A percentile compares a stretch with the other conserved stretches of the same genome.
These are phyloP conservation scores for Scleroderma bovista DNA, from an alignment of 768 basidiomycete species.

Conservation along the genomic window DNA sequence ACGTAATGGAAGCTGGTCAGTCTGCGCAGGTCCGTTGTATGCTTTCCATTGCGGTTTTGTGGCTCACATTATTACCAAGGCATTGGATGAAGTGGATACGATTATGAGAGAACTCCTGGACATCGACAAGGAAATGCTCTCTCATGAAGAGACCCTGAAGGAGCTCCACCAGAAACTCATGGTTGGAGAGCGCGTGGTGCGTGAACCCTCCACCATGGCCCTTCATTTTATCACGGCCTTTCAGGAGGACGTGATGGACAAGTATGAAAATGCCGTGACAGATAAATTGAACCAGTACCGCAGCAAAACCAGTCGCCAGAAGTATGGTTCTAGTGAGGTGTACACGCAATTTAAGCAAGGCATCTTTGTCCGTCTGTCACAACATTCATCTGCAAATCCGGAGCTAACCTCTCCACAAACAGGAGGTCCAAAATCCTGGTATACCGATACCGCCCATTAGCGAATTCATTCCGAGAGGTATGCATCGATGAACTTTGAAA, in stretches of 20 bases:
- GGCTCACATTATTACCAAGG: slow-evolving; percentile 30
- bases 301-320: slow-evolving; percentile 67
- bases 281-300: slow-evolving; percentile 42
- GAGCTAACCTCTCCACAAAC: slow-evolving; percentile 8
- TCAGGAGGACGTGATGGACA: slow-evolving; percentile 48
- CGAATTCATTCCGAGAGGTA: slow-evolving; percentile 67
- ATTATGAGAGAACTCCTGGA: slow-evolving; percentile 70
- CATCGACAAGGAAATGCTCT: slow-evolving; percentile 52
- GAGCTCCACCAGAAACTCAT: slow-evolving; percentile 53
- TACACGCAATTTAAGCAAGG: slow-evolving; percentile 60
- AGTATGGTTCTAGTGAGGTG: slow-evolving; percentile 57
- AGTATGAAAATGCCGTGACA: slow-evolving; percentile 46
- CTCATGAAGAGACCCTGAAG: slow-evolving; percentile 49
- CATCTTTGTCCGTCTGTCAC: slow-evolving; percentile 52
- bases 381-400: not conserved
- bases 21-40: slow-evolving; percentile 41
- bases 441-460: slow-evolving; percentile 72
- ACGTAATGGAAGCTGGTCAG: slow-evolving; percentile 50
- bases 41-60: not conserved
- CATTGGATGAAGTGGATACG: slow-evolving; percentile 52
- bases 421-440: slow-evolving; percentile 67
- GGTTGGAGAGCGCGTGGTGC: slow-evolving; percentile 54
- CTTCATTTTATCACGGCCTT: not conserved
- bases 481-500: not conserved
- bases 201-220: slow-evolving; percentile 19